Evolutionary conservation across 2,329 filamentous ascomycete species (phyloP), one percentile per base, ranked within the genome.

Genomic region (Colletotrichum trifolii): DNA sequence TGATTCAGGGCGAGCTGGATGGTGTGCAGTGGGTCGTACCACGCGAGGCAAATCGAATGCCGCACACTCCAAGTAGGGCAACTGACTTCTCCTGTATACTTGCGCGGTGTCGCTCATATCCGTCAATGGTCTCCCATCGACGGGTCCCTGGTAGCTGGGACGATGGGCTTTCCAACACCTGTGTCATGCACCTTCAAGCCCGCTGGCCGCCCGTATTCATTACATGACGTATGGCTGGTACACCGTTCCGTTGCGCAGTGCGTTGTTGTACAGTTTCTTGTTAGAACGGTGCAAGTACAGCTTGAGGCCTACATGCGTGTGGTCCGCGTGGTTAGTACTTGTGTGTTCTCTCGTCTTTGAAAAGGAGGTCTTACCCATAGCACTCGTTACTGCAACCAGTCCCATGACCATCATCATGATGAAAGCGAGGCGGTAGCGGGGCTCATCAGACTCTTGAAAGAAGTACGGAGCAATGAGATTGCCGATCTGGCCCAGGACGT

Each of bases 381-480:
- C 57, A 25, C 56, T 56, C 4, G 46, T 36, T 11, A 53, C 59
- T 12, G 55, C 57, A 10, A 68, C 58, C 11, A 65, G 6, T 4
- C 38, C 59, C 48, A 69, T 58, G 3, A 58, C 49, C 56, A 70
- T 65, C 71, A 73, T 73, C 6, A 73, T 48, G 0, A 74, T 50
- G 13, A 69, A 72, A 1, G 72, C 72, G 38, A 68, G 67, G 4
- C 62, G 17, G 15, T 72, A 73, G 1, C 71, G 68, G 1, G 71
- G 72, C 1, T 69, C 69, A 17, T 73, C 71, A 6, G 46, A 58
- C 2, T 66, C 39, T 1, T 65, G 67, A 40, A 74, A 74, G 60
- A 73, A 74, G 47, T 73, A 73, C 0, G 72, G 72, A 1, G 70
- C 71, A 47, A 70, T 70, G 13, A 74, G 65, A 43, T 73, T 74